These are phyloP conservation scores for Gymnopus androsaceus DNA, from an alignment of 1,284 basidiomycete genomes.

Conservation along the genomic window DNA sequence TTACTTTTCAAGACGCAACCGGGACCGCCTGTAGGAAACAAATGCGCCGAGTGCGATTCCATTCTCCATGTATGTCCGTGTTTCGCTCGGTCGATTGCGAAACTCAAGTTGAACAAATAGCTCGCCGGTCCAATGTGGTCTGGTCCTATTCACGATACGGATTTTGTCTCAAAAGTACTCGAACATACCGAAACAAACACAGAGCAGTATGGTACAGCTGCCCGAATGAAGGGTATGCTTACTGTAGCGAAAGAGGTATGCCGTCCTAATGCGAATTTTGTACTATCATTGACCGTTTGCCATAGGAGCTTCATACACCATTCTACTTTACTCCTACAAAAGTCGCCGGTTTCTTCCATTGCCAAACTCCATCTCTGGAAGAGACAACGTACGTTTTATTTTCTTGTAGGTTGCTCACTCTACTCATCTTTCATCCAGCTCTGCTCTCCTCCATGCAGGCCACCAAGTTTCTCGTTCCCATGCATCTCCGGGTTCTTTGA, in stretches of 20 bases:
- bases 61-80: slow-evolving; percentile 62
- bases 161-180: slow-evolving; percentile 79
- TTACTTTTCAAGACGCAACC: slow-evolving; percentile 70
- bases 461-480: slow-evolving; percentile 89
- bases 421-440: slow-evolving; percentile 44
- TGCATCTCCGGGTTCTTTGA: slow-evolving; percentile 85
- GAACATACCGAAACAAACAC: slow-evolving; percentile 67
- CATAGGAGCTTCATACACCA: slow-evolving; percentile 75
- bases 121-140: slow-evolving; percentile 97
- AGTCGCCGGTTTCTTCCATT: slow-evolving; percentile 83
- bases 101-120: slow-evolving; percentile 34
- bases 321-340: slow-evolving; percentile 94
- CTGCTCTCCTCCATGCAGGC: slow-evolving; percentile 86
- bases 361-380: slow-evolving; percentile 73
- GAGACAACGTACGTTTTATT: slow-evolving; percentile 65
- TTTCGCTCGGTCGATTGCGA: slow-evolving; percentile 4
- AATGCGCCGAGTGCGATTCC: slow-evolving; percentile 83
- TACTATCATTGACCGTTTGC: slow-evolving; percentile 2
- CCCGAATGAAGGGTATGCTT: slow-evolving; percentile 95
- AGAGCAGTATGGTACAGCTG: slow-evolving; percentile 74
- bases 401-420: not conserved
- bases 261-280: slow-evolving; percentile 8
- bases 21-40: slow-evolving; percentile 68
- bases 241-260: slow-evolving; percentile 83
- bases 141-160: slow-evolving; percentile 79